Evolutionary conservation across 192 early-diverging fungal species (phyloP).

Genomic region (Coemansia sp.): DNA sequence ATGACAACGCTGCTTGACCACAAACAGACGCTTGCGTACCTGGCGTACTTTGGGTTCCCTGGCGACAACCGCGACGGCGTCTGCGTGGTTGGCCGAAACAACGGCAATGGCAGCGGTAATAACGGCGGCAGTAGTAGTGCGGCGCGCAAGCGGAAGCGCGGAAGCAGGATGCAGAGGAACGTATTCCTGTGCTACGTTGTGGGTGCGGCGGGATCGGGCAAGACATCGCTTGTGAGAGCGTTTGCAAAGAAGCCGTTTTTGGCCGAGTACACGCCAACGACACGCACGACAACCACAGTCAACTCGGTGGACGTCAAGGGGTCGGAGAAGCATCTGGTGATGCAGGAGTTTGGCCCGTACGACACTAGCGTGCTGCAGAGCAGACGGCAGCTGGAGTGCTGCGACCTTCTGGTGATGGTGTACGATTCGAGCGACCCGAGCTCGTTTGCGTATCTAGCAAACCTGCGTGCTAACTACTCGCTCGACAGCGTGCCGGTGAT

Average conservation of each 20-base stretch:
- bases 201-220: slow-evolving; percentile 90
- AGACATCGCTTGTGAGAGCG: slow-evolving; percentile 83
- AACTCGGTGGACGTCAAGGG: slow-evolving; percentile 96
- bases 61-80: slow-evolving; percentile 88
- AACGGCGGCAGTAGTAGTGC: slow-evolving; percentile 40
- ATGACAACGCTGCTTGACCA: slow-evolving; percentile 96
- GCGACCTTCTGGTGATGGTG: slow-evolving; percentile 91
- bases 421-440: slow-evolving; percentile 93
- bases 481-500: slow-evolving; percentile 82
- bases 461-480: slow-evolving; percentile 78
- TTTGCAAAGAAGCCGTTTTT: slow-evolving; percentile 85
- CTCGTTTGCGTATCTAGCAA: slow-evolving; percentile 90
- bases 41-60: slow-evolving; percentile 95
- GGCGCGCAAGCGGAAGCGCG: slow-evolving; percentile 69
- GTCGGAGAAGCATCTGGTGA: slow-evolving; percentile 90
- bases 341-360: slow-evolving; percentile 91
- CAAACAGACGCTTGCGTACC: slow-evolving; percentile 84
- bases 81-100: slow-evolving; percentile 58
- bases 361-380: slow-evolving; percentile 90
- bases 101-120: not conserved
- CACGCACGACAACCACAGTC: slow-evolving; percentile 76
- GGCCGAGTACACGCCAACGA: slow-evolving; percentile 73
- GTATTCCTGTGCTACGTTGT: slow-evolving; percentile 95
- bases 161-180: slow-evolving; percentile 82
- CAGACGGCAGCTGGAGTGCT: slow-evolving; percentile 79